Conservation (phyloP, 2,329 filamentous ascomycete species). For the Ascochyta koolunga region DNA sequence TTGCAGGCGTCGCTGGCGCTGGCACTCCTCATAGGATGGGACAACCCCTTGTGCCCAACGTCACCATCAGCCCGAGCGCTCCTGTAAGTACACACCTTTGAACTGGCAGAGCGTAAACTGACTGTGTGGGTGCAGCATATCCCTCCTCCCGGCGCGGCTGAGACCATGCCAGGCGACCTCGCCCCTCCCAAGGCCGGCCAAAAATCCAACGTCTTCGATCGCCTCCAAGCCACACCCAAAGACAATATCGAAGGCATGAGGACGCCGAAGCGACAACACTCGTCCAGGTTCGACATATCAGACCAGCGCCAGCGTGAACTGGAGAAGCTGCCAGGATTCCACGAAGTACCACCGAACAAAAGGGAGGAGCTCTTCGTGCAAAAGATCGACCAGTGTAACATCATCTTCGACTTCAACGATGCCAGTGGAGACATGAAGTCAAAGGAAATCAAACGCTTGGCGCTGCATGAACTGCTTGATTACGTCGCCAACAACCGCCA, state of each 20-base stretch:
- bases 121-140: conserved; percentile 68
- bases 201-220: conserved; percentile 87
- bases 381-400: conserved; percentile 99
- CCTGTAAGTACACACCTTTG: conserved; percentile 54
- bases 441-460: conserved; percentile 98
- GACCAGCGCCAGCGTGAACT: conserved; percentile 86
- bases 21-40: conserved; percentile 69
- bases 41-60: conserved; percentile 75
- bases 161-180: conserved; percentile 98
- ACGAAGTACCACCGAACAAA: conserved; percentile 93
- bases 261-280: conserved; percentile 95
- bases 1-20: conserved; percentile 53
- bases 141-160: conserved; percentile 88
- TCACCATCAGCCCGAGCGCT: conserved; percentile 92
- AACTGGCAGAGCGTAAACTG: neutral
- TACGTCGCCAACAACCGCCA: conserved; percentile 98
- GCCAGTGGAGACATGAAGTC: conserved; percentile 98
- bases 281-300: conserved; percentile 96
- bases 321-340: conserved; percentile 96
- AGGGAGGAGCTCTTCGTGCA: conserved; percentile 99
- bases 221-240: conserved; percentile 91
- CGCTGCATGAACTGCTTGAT: conserved; percentile 92
- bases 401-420: conserved; percentile 99
- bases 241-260: conserved; percentile 94
- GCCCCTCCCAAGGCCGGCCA: conserved; percentile 89